phyloP scores from a whole-genome alignment of 1,139 yeast species.

The Pichia sp. region DNA sequence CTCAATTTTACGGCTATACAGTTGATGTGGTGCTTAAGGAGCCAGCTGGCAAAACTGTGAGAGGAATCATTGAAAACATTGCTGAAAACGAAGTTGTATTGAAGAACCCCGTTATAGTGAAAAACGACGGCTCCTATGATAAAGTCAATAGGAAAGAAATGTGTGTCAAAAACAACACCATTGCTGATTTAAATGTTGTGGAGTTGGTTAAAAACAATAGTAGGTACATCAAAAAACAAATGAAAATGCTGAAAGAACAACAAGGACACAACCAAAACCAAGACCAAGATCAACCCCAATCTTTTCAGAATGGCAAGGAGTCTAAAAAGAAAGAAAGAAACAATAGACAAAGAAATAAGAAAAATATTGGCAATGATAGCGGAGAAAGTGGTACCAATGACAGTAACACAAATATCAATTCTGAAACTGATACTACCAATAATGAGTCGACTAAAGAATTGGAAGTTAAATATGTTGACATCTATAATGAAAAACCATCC shows the following conservation, averaged over 20 bases:
- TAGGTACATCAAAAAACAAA: slow-evolving; percentile 8
- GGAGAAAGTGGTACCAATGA: neutral
- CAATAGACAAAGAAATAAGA: slow-evolving; percentile 3
- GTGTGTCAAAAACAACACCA: slow-evolving; percentile 32
- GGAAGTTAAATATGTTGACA: slow-evolving; percentile 10
- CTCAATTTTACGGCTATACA: slow-evolving; percentile 49
- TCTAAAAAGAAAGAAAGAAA: slow-evolving; percentile 12
- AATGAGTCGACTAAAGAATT: slow-evolving; percentile 1
- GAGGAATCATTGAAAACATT: slow-evolving; percentile 44
- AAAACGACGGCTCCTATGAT: slow-evolving; percentile 7
- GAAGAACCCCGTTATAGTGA: slow-evolving; percentile 7
- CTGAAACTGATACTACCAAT: neutral
- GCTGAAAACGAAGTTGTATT: slow-evolving; percentile 37
- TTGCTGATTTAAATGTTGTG: slow-evolving; percentile 45
- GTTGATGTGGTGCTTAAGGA: slow-evolving; percentile 43
- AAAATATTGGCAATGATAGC: neutral
- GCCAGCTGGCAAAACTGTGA: slow-evolving; percentile 35
- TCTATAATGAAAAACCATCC: slow-evolving; percentile 6
- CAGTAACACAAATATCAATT: neutral
- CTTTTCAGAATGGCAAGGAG: slow-evolving; percentile 15
- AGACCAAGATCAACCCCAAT: neutral
- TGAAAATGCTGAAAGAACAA: slow-evolving; percentile 5
- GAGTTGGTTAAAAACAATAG: slow-evolving; percentile 39
- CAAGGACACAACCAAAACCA: neutral
- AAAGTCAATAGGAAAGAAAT: slow-evolving; percentile 17